Conservation (phyloP, 805 yeast species). For the Hanseniaspora hatyaiensis region DNA sequence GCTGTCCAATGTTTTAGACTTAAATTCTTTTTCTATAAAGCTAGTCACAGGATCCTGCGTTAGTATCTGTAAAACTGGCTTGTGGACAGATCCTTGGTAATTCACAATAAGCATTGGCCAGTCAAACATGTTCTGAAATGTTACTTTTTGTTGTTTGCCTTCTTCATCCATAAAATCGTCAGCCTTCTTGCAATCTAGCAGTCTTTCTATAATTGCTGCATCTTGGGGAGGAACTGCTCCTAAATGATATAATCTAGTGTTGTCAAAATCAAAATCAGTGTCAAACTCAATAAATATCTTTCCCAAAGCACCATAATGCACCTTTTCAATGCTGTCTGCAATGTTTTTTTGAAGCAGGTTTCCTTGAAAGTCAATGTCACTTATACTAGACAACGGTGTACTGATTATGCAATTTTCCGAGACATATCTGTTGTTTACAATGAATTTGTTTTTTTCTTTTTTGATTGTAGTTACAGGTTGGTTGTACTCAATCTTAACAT, state of each 20-base stretch:
- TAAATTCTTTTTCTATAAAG: constrained; percentile 38
- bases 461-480: neutral
- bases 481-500: neutral
- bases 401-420: constrained; percentile 59
- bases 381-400: constrained; percentile 43
- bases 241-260: constrained; percentile 20
- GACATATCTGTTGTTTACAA: constrained; percentile 22
- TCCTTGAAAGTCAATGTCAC: constrained; percentile 42
- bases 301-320: constrained; percentile 59
- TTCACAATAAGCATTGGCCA: constrained; percentile 56
- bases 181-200: neutral
- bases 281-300: constrained; percentile 63
- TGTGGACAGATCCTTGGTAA: constrained; percentile 36
- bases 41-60: constrained; percentile 66
- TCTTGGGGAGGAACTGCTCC: constrained; percentile 2
- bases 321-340: constrained; percentile 34
- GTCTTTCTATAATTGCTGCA: neutral
- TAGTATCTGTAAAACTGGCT: constrained; percentile 50
- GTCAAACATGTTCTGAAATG: constrained; percentile 20
- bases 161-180: neutral
- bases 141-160: constrained; percentile 16
- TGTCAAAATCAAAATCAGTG: constrained; percentile 46
- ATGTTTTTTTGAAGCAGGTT: constrained; percentile 45
- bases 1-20: constrained; percentile 34
- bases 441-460: constrained; percentile 19